Base-by-base conservation (phyloP, 192 early-diverging fungal species). In the Backusella tarrabulga region DNA sequence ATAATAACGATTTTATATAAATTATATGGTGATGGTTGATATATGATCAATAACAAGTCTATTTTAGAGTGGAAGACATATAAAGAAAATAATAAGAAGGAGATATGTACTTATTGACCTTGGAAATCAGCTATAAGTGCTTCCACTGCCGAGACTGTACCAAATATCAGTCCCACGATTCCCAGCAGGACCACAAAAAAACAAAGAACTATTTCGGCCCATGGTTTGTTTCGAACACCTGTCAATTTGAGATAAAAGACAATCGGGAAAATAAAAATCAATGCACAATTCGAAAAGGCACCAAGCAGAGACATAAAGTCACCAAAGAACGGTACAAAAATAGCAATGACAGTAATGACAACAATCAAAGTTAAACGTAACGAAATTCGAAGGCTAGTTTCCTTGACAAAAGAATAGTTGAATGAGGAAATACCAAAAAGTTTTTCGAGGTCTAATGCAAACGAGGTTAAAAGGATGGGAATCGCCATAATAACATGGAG, bases 281-380 rank as follows among this genome's bases (percentile, higher is more conserved):
- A 83, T 7, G 86, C 81, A 38, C 87, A 89, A 72, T 89, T 92
- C 34, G 92, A 87, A 63, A 94, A 81, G 0, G 93, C 88, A 32
- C 94, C 93, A 72, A 96, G 80, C 8, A 96, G 85, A 21, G 88
- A 86, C 84, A 96, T 86, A 36, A 93, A 85, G 78, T 94, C 94
- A 3, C 92, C 84, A 80, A 96, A 94, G 79, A 85, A 93, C 4
- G 93, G 92, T n/a, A 94, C 86, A 29, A 85, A 88, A 23, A 92
- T 78, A 11, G 93, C 88, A 29, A 93, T 78, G 0, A 82, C 83
- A 21, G 84, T 83, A 12, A 91, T 80, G 0, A 84, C 29, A 0
- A 84, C 80, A 23, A 92, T 84, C 8, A 94, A 85, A 4, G 78
- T 68, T 21, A 84, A 77, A 40, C 94, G 86, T 23, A 90, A 85